A percentile compares a stretch with the other conserved stretches of the same genome.
These are phyloP conservation scores for Protea cynaroides DNA, from an alignment of 164 flowering plant genomes.

Conservation along the genomic window DNA sequence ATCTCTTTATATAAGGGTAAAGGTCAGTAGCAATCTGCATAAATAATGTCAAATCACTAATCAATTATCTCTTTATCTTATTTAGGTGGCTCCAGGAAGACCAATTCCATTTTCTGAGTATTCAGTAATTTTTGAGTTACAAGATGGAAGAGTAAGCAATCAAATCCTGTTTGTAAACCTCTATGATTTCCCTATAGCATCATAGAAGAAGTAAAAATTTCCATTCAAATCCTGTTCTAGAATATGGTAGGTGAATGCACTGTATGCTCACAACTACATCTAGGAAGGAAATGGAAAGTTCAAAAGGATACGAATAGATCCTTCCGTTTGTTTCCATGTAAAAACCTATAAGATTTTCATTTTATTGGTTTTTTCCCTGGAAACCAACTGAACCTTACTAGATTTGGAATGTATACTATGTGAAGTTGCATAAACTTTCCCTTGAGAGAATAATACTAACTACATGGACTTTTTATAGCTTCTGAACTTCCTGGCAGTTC, in stretches of 20 bases:
- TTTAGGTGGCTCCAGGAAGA: constrained; percentile 59
- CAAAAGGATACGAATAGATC: neutral
- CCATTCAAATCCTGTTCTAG: neutral
- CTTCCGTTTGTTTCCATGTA: neutral
- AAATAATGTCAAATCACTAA: neutral
- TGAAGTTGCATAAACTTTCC: neutral
- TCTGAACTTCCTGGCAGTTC: neutral
- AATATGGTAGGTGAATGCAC: constrained; percentile 1
- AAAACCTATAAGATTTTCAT: neutral
- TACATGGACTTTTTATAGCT: neutral
- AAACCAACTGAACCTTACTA: too few relatives aligned
- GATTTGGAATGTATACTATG: neutral
- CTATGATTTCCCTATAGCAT: neutral
- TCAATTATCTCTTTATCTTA: neutral
- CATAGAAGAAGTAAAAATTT: neutral
- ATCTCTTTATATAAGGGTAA: neutral
- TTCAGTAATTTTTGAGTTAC: constrained; percentile 59
- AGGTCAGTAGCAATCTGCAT: neutral
- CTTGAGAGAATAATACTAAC: neutral
- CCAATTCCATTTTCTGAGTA: constrained; percentile 69
- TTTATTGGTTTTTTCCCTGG: too few relatives aligned
- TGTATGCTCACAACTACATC: neutral
- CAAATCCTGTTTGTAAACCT: too few relatives aligned
- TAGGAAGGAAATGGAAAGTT: neutral
- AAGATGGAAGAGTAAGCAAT: constrained; percentile 75